phyloP scores from a whole-genome alignment of 805 yeast genomes.

The Metschnikowia koreensis region DNA sequence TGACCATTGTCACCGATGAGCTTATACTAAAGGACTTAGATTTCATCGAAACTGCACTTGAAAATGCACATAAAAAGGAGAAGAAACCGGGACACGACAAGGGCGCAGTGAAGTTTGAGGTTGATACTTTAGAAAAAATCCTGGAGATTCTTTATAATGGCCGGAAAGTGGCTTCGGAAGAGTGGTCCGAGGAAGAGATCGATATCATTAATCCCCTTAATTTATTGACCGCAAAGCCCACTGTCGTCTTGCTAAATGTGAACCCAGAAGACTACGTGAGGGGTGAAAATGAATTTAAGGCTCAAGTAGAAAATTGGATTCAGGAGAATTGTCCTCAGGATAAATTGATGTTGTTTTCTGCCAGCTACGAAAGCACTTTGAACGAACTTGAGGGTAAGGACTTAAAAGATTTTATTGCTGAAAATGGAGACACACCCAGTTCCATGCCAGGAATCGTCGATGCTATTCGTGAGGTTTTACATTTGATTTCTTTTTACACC shows the following conservation, averaged over 20 bases:
- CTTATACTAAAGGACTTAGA: conserved; percentile 59
- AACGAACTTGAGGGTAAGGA: conserved; percentile 9
- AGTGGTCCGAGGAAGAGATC: conserved; percentile 64
- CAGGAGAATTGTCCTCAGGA: conserved; percentile 61
- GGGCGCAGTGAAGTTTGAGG: conserved; percentile 26
- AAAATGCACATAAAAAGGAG: conserved; percentile 26
- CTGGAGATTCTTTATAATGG: conserved; percentile 45
- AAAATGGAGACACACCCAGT: conserved; percentile 35
- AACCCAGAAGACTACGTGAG: conserved; percentile 64
- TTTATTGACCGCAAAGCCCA: conserved; percentile 86
- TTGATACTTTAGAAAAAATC: conserved; percentile 29
- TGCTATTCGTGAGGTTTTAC: conserved; percentile 17
- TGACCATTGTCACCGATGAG: conserved; percentile 50
- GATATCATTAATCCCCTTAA: conserved; percentile 67
- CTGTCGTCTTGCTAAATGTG: conserved; percentile 71
- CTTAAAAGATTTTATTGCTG: conserved; percentile 22
- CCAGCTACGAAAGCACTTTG: conserved; percentile 45
- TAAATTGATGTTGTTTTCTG: conserved; percentile 40
- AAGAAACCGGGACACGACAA: conserved; percentile 31
- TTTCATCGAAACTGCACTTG: conserved; percentile 52
- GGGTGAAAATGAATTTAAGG: conserved; percentile 50
- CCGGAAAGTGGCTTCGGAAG: conserved; percentile 55
- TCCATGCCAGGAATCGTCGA: conserved; percentile 62
- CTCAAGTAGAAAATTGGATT: conserved; percentile 63
- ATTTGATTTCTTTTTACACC: conserved; percentile 88